These are phyloP conservation scores for Lomentospora prolificans DNA, from an alignment of 2,329 filamentous ascomycete species.

Conservation along the genomic window DNA sequence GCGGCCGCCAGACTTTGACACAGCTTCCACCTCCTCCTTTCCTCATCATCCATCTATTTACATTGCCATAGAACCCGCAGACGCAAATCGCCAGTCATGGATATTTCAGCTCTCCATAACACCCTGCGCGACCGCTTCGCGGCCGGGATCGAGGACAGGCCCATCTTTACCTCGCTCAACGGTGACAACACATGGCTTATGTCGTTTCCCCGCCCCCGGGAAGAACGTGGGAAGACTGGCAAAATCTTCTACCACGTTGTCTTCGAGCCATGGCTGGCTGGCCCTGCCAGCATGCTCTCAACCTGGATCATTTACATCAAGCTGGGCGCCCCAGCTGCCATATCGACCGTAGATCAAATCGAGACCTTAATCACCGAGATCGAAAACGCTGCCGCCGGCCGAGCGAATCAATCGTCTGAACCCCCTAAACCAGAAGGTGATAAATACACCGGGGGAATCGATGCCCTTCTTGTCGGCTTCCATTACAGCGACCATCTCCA, in stretches of 20 bases:
- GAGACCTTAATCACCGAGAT: constrained; percentile 14
- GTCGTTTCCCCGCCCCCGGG: constrained; percentile 20
- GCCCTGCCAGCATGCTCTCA: constrained; percentile 13
- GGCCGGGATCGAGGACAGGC: constrained; percentile 11
- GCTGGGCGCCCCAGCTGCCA: neutral
- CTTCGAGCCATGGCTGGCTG: constrained; percentile 23
- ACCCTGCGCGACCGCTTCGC: neutral
- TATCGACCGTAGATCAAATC: constrained; percentile 5
- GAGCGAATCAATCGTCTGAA: neutral
- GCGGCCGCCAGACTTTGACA: no score
- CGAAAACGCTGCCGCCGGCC: constrained; percentile 1
- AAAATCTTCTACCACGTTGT: constrained; percentile 22
- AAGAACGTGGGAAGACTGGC: constrained; percentile 13
- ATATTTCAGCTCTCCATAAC: neutral
- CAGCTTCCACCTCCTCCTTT: no score
- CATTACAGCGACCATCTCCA: constrained; percentile 14
- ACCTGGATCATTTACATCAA: constrained; percentile 16
- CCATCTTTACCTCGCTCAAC: constrained; percentile 22
- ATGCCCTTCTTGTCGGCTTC: constrained; percentile 15
- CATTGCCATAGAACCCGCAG: no score
- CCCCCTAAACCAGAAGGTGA: neutral
- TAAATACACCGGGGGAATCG: constrained; percentile 10
- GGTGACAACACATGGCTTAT: constrained; percentile 25
- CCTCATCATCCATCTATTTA: no score
- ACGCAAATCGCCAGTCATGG: no score